Percentiles rank a stretch among this genome's conserved stretches.
These are phyloP conservation scores for Primulina tabacum DNA, from an alignment of 257 asterid species.

Conservation along the genomic window DNA sequence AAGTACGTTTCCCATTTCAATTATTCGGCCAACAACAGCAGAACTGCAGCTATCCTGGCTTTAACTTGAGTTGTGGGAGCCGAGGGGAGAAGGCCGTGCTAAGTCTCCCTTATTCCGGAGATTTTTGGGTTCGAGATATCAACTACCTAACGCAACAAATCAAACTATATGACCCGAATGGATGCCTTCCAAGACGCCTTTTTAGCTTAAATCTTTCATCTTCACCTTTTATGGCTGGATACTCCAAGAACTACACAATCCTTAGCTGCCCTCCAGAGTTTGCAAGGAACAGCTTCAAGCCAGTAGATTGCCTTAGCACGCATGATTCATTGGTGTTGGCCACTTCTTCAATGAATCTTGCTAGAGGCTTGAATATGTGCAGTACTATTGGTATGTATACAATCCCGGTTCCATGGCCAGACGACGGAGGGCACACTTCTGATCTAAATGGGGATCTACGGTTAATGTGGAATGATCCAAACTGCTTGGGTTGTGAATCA, in stretches of 20 bases:
- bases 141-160: constrained; percentile 53
- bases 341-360: constrained; percentile 33
- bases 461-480: constrained; percentile 42
- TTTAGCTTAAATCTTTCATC: constrained; percentile 43
- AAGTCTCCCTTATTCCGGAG: constrained; percentile 52
- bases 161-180: constrained; percentile 46
- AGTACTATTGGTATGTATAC: constrained; percentile 26
- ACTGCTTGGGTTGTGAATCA: constrained; percentile 40
- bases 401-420: constrained; percentile 46
- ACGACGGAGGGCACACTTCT: constrained; percentile 27
- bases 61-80: constrained; percentile 37
- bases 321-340: constrained; percentile 46
- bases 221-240: constrained; percentile 45
- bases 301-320: constrained; percentile 64
- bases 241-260: constrained; percentile 44
- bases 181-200: constrained; percentile 56
- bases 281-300: constrained; percentile 11
- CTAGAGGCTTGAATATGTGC: constrained; percentile 41
- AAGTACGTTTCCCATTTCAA: constrained; percentile 34
- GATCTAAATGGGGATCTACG: constrained; percentile 27
- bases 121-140: constrained; percentile 46
- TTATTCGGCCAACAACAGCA: constrained; percentile 25
- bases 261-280: constrained; percentile 50
- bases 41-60: constrained; percentile 57
- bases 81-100: constrained; percentile 19